phyloP scores from a whole-genome alignment of 2,329 filamentous ascomycete species.

The Ceratocystiopsis minuta region DNA sequence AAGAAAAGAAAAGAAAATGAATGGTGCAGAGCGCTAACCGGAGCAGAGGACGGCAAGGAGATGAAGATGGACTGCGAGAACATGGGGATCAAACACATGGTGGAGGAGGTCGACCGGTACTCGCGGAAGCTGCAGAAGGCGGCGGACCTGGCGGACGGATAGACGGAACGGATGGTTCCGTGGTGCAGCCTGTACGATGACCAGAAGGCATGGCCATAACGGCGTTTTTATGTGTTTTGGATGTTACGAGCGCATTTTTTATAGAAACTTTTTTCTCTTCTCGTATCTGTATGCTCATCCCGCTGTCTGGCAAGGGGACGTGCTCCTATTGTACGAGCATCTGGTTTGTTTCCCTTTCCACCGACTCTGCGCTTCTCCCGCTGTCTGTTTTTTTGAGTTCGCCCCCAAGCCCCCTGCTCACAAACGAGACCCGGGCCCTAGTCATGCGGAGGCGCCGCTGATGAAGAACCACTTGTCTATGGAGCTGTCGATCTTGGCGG shows the following conservation, averaged over 20 bases:
- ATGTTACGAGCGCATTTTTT: not conserved
- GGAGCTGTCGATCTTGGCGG: conserved; percentile 82
- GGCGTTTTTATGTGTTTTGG: not conserved
- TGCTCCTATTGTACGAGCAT: too few species aligned
- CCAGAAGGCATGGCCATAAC: not conserved
- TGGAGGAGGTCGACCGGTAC: conserved; percentile 80
- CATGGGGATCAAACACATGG: conserved; percentile 67
- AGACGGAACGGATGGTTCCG: not conserved
- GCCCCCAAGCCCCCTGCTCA: not conserved
- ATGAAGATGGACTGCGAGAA: conserved; percentile 66
- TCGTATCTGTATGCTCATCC: too few species aligned
- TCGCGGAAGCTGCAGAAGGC: conserved; percentile 66
- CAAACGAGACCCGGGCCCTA: conserved; percentile 4
- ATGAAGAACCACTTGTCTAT: conserved; percentile 99
- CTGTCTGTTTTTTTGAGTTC: not conserved
- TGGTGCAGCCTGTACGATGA: too few species aligned
- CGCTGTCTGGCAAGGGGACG: too few species aligned
- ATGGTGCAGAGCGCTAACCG: not conserved
- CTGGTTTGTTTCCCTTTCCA: too few species aligned
- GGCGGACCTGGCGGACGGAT: conserved; percentile 49
- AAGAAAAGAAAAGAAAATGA: not conserved
- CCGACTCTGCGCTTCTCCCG: too few species aligned
- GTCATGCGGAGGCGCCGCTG: conserved; percentile 74
- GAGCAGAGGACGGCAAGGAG: conserved; percentile 80
- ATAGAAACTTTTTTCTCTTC: not conserved